Conservation (phyloP, 148 eudicot species). For the Hydrangea macrophylla region DNA sequence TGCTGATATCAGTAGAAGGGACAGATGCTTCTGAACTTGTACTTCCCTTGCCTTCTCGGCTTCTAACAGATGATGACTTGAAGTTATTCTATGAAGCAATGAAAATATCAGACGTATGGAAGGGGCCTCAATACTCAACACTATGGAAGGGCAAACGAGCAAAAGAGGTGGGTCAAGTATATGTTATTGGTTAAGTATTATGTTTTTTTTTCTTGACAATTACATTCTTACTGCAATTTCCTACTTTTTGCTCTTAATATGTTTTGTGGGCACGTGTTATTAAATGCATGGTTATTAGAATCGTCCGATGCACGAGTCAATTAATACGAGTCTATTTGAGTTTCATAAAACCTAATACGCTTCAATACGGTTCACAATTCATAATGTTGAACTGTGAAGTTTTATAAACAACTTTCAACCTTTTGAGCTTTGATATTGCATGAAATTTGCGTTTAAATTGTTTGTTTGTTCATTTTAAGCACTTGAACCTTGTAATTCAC, state of each 20-base stretch:
- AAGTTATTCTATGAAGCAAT: conserved; percentile 78
- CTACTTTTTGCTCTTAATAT: neutral
- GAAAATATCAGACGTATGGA: conserved; percentile 55
- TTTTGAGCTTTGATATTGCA: too few relatives aligned
- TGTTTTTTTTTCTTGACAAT: neutral
- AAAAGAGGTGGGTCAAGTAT: conserved; percentile 69
- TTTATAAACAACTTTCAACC: too few relatives aligned
- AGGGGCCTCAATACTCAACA: conserved; percentile 81
- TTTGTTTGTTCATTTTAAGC: too few relatives aligned
- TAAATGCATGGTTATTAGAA: too few relatives aligned
- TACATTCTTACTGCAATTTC: conserved; percentile 4
- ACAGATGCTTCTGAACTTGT: conserved; percentile 38
- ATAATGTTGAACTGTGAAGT: too few relatives aligned
- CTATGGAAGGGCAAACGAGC: conserved; percentile 99
- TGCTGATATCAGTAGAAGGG: conserved; percentile 37
- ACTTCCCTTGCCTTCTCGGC: conserved; percentile 75
- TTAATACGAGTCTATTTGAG: too few relatives aligned
- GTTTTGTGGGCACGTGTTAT: neutral
- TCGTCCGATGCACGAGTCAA: too few relatives aligned
- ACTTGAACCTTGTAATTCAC: too few relatives aligned
- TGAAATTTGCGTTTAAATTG: too few relatives aligned
- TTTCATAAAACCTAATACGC: too few relatives aligned
- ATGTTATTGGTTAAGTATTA: conserved; percentile 20
- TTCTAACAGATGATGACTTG: conserved; percentile 75
- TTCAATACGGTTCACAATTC: too few relatives aligned